phyloP scores from a whole-genome alignment of 768 basidiomycete genomes.

The Mrakia blollopis region DNA sequence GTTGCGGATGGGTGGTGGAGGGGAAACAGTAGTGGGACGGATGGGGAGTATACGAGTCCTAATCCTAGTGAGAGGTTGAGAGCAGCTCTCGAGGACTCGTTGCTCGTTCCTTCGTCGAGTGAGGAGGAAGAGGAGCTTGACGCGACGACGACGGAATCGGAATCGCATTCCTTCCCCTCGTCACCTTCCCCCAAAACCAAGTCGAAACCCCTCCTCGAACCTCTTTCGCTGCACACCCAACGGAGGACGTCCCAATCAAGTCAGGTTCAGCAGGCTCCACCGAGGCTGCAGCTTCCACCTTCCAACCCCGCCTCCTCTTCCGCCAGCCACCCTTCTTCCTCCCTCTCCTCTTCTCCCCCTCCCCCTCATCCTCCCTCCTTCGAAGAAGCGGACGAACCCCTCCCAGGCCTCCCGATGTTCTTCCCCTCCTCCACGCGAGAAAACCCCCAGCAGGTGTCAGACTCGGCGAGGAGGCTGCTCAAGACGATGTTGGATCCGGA shows the following conservation, averaged over 20 bases:
- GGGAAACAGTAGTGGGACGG: not conserved
- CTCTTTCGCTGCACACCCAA: no score
- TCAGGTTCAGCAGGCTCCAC: no score
- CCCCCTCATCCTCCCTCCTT: conserved; percentile 34
- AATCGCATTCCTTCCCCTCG: no score
- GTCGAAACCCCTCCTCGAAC: no score
- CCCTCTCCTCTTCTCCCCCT: not conserved
- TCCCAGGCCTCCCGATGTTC: conserved; percentile 23
- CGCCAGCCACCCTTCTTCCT: not conserved
- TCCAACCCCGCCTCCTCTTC: not conserved
- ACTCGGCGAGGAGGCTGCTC: conserved; percentile 11
- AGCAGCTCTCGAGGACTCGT: conserved; percentile 6
- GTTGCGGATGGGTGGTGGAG: not conserved
- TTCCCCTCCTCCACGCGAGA: conserved; percentile 25
- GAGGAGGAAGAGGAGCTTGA: not conserved
- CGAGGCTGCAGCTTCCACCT: no score
- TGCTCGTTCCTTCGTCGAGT: not conserved
- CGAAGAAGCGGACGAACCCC: conserved; percentile 31
- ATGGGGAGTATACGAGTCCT: not conserved
- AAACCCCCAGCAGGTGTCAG: conserved; percentile 20
- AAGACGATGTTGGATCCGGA: conserved; percentile 19
- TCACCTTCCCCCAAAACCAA: no score
- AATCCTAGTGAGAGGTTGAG: not conserved
- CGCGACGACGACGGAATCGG: not conserved
- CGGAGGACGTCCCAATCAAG: no score